A percentile compares a stretch with the other conserved stretches of the same genome.
Conservation (phyloP, 2,329 filamentous ascomycete species). For the Knufia fluminis region DNA sequence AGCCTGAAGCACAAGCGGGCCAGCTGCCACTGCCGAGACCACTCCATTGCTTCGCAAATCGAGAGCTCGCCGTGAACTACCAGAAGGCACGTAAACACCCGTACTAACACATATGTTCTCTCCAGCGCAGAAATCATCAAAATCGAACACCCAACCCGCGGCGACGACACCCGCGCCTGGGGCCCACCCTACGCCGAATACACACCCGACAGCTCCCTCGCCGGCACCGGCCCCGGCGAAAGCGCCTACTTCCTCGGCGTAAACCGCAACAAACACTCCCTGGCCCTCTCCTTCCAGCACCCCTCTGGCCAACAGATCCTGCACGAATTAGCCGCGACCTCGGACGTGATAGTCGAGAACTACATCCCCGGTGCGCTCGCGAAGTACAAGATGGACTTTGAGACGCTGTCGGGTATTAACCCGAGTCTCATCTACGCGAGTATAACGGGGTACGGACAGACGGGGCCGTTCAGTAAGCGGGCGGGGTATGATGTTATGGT, state of each 20-base stretch:
- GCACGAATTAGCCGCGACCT: slow-evolving; percentile 72
- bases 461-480: slow-evolving; percentile 74
- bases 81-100: background rate
- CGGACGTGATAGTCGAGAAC: slow-evolving; percentile 92
- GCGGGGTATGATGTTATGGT: slow-evolving; percentile 99
- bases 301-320: slow-evolving; percentile 74
- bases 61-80: too few species aligned
- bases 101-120: background rate
- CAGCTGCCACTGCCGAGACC: too few species aligned
- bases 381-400: slow-evolving; percentile 87
- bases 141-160: slow-evolving; percentile 82
- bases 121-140: slow-evolving; percentile 89
- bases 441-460: slow-evolving; percentile 95
- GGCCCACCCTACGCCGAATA: slow-evolving; percentile 88
- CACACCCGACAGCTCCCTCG: slow-evolving; percentile 23
- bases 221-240: slow-evolving; percentile 64
- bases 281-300: slow-evolving; percentile 85
- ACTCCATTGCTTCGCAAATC: too few species aligned
- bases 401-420: slow-evolving; percentile 70
- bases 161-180: slow-evolving; percentile 93
- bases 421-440: slow-evolving; percentile 85
- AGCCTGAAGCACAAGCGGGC: background rate
- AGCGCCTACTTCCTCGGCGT: slow-evolving; percentile 91
- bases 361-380: slow-evolving; percentile 76
- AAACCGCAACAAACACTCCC: slow-evolving; percentile 93